These are phyloP conservation scores for Penicillium canariense DNA, from an alignment of 495 filamentous ascomycete species.

Conservation along the genomic window DNA sequence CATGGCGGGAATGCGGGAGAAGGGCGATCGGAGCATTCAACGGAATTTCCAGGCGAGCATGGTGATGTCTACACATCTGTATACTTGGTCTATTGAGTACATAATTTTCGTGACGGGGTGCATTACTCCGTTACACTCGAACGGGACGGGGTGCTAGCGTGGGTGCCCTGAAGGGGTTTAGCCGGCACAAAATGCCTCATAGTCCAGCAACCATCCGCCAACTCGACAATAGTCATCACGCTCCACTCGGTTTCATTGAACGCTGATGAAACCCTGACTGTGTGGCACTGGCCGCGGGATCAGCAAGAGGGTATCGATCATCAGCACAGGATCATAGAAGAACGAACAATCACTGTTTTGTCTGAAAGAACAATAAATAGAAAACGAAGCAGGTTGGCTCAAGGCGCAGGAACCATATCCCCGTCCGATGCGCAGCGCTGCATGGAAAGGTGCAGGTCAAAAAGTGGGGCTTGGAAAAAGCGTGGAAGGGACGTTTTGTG, in stretches of 20 bases:
- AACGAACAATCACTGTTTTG: neutral
- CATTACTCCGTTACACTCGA: too few species aligned
- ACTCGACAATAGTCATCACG: conserved; percentile 22
- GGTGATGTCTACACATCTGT: neutral
- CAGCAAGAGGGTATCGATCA: neutral
- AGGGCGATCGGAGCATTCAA: neutral
- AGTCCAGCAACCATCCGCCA: conserved; percentile 13
- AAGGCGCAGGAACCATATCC: conserved; percentile 23
- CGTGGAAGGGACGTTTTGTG: conserved; percentile 10
- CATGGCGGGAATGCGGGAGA: neutral
- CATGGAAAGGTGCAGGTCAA: neutral
- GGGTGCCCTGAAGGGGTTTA: conserved; percentile 25
- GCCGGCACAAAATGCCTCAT: conserved; percentile 35
- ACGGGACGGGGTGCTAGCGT: neutral
- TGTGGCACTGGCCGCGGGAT: neutral
- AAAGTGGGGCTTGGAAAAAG: conserved; percentile 17
- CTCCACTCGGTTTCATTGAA: conserved; percentile 9
- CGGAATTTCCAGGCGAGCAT: too few species aligned
- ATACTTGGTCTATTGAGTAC: neutral
- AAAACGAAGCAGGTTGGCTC: neutral
- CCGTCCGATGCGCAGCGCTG: conserved; percentile 10
- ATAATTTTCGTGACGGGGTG: neutral
- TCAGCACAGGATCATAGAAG: too few species aligned
- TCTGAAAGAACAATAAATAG: neutral
- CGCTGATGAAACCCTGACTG: conserved; percentile 15